These are phyloP conservation scores for Prunus padus DNA, from an alignment of 306 rosid genomes.

Conservation along the genomic window DNA sequence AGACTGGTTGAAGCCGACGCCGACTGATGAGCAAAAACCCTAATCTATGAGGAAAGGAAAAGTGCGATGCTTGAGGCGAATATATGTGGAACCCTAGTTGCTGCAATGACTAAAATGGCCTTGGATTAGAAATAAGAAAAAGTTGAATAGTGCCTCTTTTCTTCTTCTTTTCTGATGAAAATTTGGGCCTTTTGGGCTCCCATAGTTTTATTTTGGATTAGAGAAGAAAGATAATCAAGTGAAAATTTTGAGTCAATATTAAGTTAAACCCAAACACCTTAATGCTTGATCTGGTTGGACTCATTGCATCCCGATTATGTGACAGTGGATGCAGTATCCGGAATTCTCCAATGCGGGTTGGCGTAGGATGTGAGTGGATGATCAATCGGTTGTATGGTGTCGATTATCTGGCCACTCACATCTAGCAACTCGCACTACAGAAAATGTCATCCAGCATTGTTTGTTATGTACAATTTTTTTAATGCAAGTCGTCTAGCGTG, in stretches of 20 bases:
- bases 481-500: too few relatives aligned
- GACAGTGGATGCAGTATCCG: too few relatives aligned
- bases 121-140: background rate
- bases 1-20: conserved; percentile 8
- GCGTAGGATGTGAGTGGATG: too few relatives aligned
- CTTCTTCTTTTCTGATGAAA: background rate
- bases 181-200: background rate
- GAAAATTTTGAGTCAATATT: too few relatives aligned
- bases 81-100: conserved; percentile 24
- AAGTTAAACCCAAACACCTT: background rate
- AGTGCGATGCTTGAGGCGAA: background rate
- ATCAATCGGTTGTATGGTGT: too few relatives aligned
- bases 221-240: background rate
- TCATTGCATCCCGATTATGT: background rate
- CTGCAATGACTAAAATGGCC: conserved; percentile 21
- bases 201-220: background rate
- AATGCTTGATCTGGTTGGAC: background rate
- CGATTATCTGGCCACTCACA: too few relatives aligned
- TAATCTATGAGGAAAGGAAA: background rate
- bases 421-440: too few relatives aligned
- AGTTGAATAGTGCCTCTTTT: background rate
- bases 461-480: too few relatives aligned
- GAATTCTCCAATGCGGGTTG: too few relatives aligned
- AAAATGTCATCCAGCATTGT: too few relatives aligned
- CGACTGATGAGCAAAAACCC: conserved; percentile 28